Evolutionary conservation across 352 stramenopile genomes (phyloP).

Genomic region (Pilasporangium apinafurcum): DNA sequence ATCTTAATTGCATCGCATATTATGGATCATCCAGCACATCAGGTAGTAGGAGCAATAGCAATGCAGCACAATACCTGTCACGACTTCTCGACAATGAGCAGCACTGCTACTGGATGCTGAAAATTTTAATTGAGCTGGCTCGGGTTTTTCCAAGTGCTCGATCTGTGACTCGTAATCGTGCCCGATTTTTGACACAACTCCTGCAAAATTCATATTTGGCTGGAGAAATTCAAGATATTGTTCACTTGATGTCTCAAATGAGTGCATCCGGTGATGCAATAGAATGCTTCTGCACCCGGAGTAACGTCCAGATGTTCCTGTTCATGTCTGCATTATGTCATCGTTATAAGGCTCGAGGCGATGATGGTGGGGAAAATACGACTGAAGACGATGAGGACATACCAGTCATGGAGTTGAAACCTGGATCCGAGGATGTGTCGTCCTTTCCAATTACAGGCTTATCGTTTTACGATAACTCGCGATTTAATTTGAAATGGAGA

Average conservation of each 20-base stretch:
- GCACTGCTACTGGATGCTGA: conserved; percentile 53
- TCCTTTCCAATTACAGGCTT: conserved; percentile 63
- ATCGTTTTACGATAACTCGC: conserved; percentile 52
- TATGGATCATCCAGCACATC: conserved; percentile 23
- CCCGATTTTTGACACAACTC: conserved; percentile 42
- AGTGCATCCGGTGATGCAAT: conserved; percentile 31
- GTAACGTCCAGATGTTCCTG: conserved; percentile 52
- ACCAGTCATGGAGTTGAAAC: conserved; percentile 61
- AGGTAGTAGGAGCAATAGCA: conserved; percentile 17
- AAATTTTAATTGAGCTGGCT: conserved; percentile 61
- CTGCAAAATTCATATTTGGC: conserved; percentile 43
- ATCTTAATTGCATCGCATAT: conserved; percentile 31
- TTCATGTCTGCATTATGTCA: conserved; percentile 61
- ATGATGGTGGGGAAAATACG: background rate
- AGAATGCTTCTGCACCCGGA: conserved; percentile 41
- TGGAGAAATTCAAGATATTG: conserved; percentile 52
- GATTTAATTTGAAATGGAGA: conserved; percentile 60
- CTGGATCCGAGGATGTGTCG: conserved; percentile 30
- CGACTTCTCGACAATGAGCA: conserved; percentile 21
- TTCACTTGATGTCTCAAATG: conserved; percentile 55
- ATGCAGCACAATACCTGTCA: conserved; percentile 1
- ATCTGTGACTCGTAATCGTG: conserved; percentile 30
- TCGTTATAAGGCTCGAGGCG: conserved; percentile 7
- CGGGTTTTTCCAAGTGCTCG: conserved; percentile 50
- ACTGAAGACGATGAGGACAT: conserved; percentile 43